Evolutionary conservation across 176 grass and related monocot genomes (phyloP).

Genomic region (Carex scoparia): DNA sequence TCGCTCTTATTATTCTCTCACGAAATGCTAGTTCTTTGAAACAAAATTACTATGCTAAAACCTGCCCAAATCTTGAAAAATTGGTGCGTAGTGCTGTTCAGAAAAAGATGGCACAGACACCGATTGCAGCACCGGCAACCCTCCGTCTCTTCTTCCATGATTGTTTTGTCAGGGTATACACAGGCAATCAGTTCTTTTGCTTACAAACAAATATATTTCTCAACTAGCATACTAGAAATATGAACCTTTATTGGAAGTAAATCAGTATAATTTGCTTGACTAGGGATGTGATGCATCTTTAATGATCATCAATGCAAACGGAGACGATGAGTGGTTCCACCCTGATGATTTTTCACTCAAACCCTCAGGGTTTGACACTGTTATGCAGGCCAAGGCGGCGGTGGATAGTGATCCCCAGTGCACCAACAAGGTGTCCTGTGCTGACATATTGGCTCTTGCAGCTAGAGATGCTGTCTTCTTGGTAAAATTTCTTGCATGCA

Average conservation of each 20-base stretch:
- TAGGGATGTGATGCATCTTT: constrained; percentile 79
- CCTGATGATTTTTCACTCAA: constrained; percentile 58
- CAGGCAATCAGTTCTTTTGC: background rate
- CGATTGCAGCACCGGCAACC: constrained; percentile 45
- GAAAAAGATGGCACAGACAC: background rate
- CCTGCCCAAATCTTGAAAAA: constrained; percentile 10
- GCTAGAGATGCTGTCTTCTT: constrained; percentile 59
- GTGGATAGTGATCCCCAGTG: constrained; percentile 52
- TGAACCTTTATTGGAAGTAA: background rate
- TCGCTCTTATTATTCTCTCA: background rate
- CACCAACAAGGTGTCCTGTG: constrained; percentile 67
- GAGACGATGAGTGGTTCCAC: constrained; percentile 46
- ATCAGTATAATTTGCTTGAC: background rate
- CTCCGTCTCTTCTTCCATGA: constrained; percentile 91
- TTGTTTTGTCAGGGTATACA: constrained; percentile 63
- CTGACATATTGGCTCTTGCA: constrained; percentile 66
- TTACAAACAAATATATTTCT: background rate
- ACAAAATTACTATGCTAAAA: constrained; percentile 16
- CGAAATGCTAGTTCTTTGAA: background rate
- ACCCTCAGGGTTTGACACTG: constrained; percentile 48
- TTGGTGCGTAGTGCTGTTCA: constrained; percentile 2
- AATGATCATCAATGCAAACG: constrained; percentile 31
- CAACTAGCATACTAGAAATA: background rate
- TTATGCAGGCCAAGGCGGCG: constrained; percentile 59
- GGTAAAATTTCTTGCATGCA: constrained; percentile 23